Evolutionary conservation across 2,329 filamentous ascomycete species (phyloP).

Genomic region (Trichoderma polysporum): DNA sequence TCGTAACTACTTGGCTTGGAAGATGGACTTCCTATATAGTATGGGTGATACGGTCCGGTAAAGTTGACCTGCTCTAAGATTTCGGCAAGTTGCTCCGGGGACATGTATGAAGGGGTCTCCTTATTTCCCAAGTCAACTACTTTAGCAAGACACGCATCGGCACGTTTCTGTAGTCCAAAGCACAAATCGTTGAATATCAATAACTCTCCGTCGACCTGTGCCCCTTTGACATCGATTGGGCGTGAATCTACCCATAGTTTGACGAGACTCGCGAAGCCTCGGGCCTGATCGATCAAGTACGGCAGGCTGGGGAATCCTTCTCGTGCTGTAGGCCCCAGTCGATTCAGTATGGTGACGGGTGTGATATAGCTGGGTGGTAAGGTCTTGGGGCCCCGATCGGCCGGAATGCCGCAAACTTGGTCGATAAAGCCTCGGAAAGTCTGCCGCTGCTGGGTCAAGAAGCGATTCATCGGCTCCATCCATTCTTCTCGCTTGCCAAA

Average conservation of each 20-base stretch:
- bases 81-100: constrained; percentile 45
- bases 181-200: constrained; percentile 55
- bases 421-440: constrained; percentile 88
- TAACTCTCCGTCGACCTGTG: constrained; percentile 49
- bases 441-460: constrained; percentile 71
- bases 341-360: constrained; percentile 82
- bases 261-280: constrained; percentile 80
- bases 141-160: constrained; percentile 51
- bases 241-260: constrained; percentile 71
- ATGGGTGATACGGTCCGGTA: constrained; percentile 37
- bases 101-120: constrained; percentile 34
- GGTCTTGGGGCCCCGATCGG: constrained; percentile 62
- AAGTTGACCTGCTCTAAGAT: constrained; percentile 46
- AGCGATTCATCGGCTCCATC: constrained; percentile 98
- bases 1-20: constrained; percentile 32
- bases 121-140: constrained; percentile 47
- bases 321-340: constrained; percentile 74
- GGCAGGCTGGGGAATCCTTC: constrained; percentile 93
- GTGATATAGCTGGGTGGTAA: constrained; percentile 87
- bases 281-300: constrained; percentile 85
- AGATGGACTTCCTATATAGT: constrained; percentile 29
- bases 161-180: constrained; percentile 48
- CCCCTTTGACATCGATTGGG: constrained; percentile 38
- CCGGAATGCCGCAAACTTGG: constrained; percentile 77
- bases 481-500: constrained; percentile 96